These are phyloP conservation scores for Metschnikowia dekortorum DNA, from an alignment of 805 yeast species.

Conservation along the genomic window DNA sequence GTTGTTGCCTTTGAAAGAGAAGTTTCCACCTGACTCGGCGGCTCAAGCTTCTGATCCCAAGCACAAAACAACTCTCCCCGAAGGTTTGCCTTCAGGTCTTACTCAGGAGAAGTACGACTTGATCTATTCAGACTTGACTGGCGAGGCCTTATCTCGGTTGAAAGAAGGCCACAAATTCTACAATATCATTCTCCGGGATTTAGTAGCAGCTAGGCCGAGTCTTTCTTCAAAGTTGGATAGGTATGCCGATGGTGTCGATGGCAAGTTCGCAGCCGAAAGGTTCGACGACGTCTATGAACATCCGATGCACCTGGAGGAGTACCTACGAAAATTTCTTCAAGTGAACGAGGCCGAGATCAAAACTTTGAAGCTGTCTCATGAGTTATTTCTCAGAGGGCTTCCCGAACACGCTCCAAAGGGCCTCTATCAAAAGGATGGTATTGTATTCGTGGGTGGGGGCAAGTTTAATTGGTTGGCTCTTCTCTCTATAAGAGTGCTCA, in stretches of 20 bases:
- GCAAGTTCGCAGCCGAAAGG: constrained; percentile 20
- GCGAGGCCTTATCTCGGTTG: constrained; percentile 6
- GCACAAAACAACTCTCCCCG: not conserved
- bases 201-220: constrained; percentile 43
- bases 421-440: constrained; percentile 46
- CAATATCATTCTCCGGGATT: constrained; percentile 36
- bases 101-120: constrained; percentile 11
- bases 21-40: not conserved
- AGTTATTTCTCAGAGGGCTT: constrained; percentile 38
- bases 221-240: constrained; percentile 38
- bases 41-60: not conserved
- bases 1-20: not conserved
- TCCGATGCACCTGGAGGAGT: constrained; percentile 47
- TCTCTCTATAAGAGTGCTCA: constrained; percentile 57
- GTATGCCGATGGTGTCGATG: constrained; percentile 24
- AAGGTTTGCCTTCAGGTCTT: not conserved
- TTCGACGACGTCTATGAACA: constrained; percentile 31
- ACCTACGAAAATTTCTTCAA: constrained; percentile 46
- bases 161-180: constrained; percentile 40
- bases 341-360: constrained; percentile 40
- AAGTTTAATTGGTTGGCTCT: constrained; percentile 68
- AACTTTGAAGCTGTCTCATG: constrained; percentile 46
- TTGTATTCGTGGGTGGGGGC: constrained; percentile 79
- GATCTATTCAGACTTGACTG: constrained; percentile 7
- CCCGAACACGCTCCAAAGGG: constrained; percentile 37